Evolutionary conservation across 306 rosid species (phyloP).

Genomic region (Cicer arietinum): DNA sequence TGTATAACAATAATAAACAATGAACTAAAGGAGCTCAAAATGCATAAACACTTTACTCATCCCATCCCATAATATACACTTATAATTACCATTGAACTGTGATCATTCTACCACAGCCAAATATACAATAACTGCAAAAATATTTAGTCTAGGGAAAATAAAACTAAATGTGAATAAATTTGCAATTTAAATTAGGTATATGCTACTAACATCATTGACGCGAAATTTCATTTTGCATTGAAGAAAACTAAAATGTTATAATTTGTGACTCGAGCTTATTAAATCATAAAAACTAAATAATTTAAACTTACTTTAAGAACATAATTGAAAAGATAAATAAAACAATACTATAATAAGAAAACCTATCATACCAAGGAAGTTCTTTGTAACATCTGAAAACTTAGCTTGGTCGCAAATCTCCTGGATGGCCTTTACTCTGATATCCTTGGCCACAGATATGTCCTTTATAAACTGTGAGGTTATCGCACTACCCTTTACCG

Average conservation of each 20-base stretch:
- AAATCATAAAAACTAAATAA: neutral
- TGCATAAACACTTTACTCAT: neutral
- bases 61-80: neutral
- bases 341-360: constrained; percentile 1
- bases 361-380: constrained; percentile 72
- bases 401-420: constrained; percentile 68
- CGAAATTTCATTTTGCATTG: neutral
- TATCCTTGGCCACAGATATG: constrained; percentile 58
- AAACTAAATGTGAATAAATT: neutral
- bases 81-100: neutral
- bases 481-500: constrained; percentile 61
- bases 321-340: constrained; percentile 15
- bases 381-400: constrained; percentile 73
- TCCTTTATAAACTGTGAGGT: constrained; percentile 73
- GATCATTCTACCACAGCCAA: neutral
- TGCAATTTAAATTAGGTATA: neutral
- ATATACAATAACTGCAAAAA: constrained; percentile 4
- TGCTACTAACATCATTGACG: constrained; percentile 20
- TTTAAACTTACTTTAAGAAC: constrained; percentile 21
- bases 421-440: constrained; percentile 63
- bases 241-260: neutral
- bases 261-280: neutral
- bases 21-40: neutral
- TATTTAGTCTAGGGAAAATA: neutral
- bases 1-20: neutral